Evolutionary conservation across 164 flowering plant species (phyloP).

Genomic region (Tetracentron sinense): DNA sequence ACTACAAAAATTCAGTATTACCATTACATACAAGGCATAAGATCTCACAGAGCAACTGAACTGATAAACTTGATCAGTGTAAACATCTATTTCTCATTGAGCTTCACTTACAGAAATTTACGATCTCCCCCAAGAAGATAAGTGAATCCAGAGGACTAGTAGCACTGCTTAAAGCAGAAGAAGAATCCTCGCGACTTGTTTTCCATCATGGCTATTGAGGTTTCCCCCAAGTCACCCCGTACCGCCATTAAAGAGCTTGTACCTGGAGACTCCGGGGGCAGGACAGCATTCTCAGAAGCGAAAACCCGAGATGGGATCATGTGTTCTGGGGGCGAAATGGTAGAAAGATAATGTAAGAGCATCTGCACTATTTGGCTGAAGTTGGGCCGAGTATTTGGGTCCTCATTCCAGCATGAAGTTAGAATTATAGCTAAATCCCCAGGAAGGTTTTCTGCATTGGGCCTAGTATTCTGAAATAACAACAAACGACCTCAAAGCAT

Average conservation of each 20-base stretch:
- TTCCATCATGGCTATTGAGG: slow-evolving; percentile 38
- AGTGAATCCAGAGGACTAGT: slow-evolving; percentile 22
- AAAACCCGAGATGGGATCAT: slow-evolving; percentile 45
- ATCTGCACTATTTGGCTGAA: slow-evolving; percentile 81
- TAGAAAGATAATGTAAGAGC: slow-evolving; percentile 65
- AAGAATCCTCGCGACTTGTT: slow-evolving; percentile 51
- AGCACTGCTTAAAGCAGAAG: slow-evolving; percentile 74
- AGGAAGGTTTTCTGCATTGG: slow-evolving; percentile 81
- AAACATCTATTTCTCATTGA: background rate
- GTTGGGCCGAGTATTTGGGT: slow-evolving; percentile 78
- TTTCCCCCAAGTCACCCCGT: slow-evolving; percentile 43
- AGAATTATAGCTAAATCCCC: slow-evolving; percentile 71
- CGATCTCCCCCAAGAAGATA: background rate
- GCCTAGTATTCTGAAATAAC: slow-evolving; percentile 70
- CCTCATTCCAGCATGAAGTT: slow-evolving; percentile 93
- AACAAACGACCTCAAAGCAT: slow-evolving; percentile 8
- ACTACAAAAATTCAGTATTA: no score
- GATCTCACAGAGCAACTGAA: background rate
- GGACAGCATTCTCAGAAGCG: slow-evolving; percentile 50
- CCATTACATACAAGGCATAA: background rate
- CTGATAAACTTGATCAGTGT: background rate
- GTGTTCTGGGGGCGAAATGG: slow-evolving; percentile 55
- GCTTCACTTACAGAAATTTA: background rate
- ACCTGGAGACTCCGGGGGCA: slow-evolving; percentile 94
- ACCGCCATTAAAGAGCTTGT: slow-evolving; percentile 77